phyloP scores from a whole-genome alignment of 495 filamentous ascomycete species.

The Xylaria intraflava region DNA sequence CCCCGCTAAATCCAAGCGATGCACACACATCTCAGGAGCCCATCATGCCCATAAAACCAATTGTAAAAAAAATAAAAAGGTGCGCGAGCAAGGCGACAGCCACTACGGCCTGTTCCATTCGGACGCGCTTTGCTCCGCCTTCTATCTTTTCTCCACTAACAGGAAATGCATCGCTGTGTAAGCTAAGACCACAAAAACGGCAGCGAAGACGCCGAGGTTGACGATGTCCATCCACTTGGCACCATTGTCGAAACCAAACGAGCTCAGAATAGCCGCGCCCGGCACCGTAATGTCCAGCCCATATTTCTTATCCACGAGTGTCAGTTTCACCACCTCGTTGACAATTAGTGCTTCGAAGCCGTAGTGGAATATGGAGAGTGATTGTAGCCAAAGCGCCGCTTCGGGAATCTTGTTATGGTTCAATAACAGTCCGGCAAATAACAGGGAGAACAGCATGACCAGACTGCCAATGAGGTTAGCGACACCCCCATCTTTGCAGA shows the following conservation, averaged over 20 bases:
- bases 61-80: too few species aligned
- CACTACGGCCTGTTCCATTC: background rate
- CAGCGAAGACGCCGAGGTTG: conserved; percentile 75
- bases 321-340: conserved; percentile 91
- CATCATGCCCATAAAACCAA: too few species aligned
- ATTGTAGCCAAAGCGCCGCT: conserved; percentile 79
- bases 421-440: conserved; percentile 87
- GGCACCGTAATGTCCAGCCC: conserved; percentile 95
- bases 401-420: conserved; percentile 90
- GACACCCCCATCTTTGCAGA: conserved; percentile 85
- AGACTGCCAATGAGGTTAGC: conserved; percentile 92
- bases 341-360: conserved; percentile 95
- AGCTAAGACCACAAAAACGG: conserved; percentile 76
- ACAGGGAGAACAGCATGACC: conserved; percentile 94
- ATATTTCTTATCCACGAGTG: conserved; percentile 85
- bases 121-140: too few species aligned
- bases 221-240: conserved; percentile 82
- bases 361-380: conserved; percentile 99
- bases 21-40: background rate
- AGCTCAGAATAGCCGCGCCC: conserved; percentile 85
- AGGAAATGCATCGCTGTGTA: conserved; percentile 91
- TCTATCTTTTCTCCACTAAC: conserved; percentile 80
- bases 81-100: too few species aligned
- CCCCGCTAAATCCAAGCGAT: background rate
- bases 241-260: conserved; percentile 81